phyloP scores from a whole-genome alignment of 345 rosid species.

The Sisymbrium altissimum region DNA sequence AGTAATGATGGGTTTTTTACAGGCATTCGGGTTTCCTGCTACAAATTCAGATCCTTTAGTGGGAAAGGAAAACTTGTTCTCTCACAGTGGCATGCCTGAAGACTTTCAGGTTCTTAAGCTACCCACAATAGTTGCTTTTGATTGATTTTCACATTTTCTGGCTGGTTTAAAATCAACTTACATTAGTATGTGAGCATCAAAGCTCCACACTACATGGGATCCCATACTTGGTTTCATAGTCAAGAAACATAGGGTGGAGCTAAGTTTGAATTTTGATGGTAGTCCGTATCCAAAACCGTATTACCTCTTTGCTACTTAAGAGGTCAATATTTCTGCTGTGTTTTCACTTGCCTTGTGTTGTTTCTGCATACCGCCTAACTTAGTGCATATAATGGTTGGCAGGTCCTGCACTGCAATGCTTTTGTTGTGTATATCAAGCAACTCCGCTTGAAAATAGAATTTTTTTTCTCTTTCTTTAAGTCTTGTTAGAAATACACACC shows the following conservation, averaged over 20 bases:
- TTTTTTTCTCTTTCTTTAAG: conserved; percentile 33
- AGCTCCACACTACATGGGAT: conserved; percentile 4
- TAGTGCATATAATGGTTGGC: conserved; percentile 61
- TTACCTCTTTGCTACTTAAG: neutral
- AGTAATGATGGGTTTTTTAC: conserved; percentile 47
- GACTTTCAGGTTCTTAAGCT: conserved; percentile 55
- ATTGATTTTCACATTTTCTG: neutral
- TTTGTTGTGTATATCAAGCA: conserved; percentile 46
- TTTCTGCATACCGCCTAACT: conserved; percentile 40
- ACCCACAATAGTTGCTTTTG: conserved; percentile 8
- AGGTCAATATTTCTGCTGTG: conserved; percentile 11
- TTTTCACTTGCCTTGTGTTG: conserved; percentile 6
- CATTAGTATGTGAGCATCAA: conserved; percentile 15
- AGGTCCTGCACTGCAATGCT: conserved; percentile 62
- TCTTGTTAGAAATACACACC: conserved; percentile 1
- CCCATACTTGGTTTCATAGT: conserved; percentile 1
- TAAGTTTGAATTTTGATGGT: conserved; percentile 17
- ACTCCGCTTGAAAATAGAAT: conserved; percentile 45
- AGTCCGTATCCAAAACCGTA: conserved; percentile 11
- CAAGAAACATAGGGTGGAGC: conserved; percentile 17
- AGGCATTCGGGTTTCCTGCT: conserved; percentile 41
- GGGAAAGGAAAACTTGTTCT: conserved; percentile 43
- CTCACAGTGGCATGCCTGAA: conserved; percentile 43
- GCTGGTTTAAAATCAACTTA: neutral
- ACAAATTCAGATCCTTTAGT: conserved; percentile 35